Conservation (phyloP, 495 filamentous ascomycete species). For the Xylaria palmicola region DNA sequence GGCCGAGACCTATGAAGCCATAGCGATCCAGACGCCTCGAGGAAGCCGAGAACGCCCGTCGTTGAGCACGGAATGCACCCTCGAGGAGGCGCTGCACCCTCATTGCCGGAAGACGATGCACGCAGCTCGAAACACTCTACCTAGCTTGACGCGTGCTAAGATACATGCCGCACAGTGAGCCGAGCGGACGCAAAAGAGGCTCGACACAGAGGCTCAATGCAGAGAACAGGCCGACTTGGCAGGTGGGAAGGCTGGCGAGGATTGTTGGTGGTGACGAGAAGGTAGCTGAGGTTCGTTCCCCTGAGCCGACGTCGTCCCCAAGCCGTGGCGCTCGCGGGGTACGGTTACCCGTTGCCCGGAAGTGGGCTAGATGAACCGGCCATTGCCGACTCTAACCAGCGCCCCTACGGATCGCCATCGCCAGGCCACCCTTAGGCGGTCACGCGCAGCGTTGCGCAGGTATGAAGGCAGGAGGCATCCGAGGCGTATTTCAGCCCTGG, state of each 20-base stretch:
- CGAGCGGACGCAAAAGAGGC: too few species aligned
- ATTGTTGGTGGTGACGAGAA: too few species aligned
- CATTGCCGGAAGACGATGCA: constrained; percentile 27
- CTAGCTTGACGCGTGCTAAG: neutral
- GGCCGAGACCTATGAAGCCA: constrained; percentile 83
- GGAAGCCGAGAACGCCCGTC: constrained; percentile 58
- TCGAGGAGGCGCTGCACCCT: constrained; percentile 29
- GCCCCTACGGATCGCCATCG: constrained; percentile 8
- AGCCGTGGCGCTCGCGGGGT: constrained; percentile 20
- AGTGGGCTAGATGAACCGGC: constrained; percentile 14
- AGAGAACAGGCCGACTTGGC: too few species aligned
- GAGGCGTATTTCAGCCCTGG: neutral
- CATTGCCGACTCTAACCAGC: constrained; percentile 30
- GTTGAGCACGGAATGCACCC: constrained; percentile 29
- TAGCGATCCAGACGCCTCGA: constrained; percentile 59
- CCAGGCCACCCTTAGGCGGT: neutral
- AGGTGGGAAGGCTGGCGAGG: too few species aligned
- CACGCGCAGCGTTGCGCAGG: constrained; percentile 4
- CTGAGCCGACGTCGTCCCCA: neutral
- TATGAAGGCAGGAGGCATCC: neutral
- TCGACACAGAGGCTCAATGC: too few species aligned
- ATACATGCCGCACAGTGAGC: neutral
- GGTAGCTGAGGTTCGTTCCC: too few species aligned
- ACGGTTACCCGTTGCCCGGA: constrained; percentile 13
- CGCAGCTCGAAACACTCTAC: constrained; percentile 1